phyloP scores from a whole-genome alignment of 768 basidiomycete species.

The Boletus vinaceobasis region DNA sequence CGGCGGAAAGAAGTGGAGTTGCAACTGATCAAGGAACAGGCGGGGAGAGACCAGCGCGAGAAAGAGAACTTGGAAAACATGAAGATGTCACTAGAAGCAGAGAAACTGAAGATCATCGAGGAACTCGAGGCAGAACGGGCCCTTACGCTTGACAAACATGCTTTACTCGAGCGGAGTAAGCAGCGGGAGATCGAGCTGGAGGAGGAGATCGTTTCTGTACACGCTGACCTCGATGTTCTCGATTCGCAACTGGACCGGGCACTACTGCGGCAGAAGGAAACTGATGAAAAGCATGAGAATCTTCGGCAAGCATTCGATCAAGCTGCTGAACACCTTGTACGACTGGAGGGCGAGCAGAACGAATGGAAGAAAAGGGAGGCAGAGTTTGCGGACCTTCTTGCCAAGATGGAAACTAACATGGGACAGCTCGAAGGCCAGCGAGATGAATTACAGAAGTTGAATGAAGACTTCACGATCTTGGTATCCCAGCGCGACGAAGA shows the following conservation, averaged over 20 bases:
- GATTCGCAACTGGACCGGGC: slow-evolving; percentile 85
- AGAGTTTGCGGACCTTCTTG: slow-evolving; percentile 57
- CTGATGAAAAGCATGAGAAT: slow-evolving; percentile 72
- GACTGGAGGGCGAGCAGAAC: slow-evolving; percentile 74
- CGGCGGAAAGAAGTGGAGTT: slow-evolving; percentile 85
- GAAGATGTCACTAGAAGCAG: slow-evolving; percentile 78
- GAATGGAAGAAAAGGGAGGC: slow-evolving; percentile 62
- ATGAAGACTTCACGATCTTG: slow-evolving; percentile 67
- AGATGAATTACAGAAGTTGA: slow-evolving; percentile 59
- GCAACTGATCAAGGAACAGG: slow-evolving; percentile 72
- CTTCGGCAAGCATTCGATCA: slow-evolving; percentile 74
- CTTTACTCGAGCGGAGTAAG: slow-evolving; percentile 77
- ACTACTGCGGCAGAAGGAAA: slow-evolving; percentile 71
- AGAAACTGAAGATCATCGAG: slow-evolving; percentile 79
- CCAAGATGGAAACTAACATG: slow-evolving; percentile 55
- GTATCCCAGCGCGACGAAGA: slow-evolving; percentile 80
- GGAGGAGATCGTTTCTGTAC: slow-evolving; percentile 77
- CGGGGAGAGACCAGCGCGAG: slow-evolving; percentile 83
- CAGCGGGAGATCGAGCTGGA: slow-evolving; percentile 80
- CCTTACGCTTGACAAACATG: slow-evolving; percentile 79
- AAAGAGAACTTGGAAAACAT: slow-evolving; percentile 72
- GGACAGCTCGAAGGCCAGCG: slow-evolving; percentile 55
- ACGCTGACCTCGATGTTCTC: slow-evolving; percentile 77
- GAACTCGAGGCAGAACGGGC: slow-evolving; percentile 80
- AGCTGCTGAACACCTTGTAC: slow-evolving; percentile 81